These are phyloP conservation scores for Xylaria sp. DNA, from an alignment of 2,329 filamentous ascomycete species.

Conservation along the genomic window DNA sequence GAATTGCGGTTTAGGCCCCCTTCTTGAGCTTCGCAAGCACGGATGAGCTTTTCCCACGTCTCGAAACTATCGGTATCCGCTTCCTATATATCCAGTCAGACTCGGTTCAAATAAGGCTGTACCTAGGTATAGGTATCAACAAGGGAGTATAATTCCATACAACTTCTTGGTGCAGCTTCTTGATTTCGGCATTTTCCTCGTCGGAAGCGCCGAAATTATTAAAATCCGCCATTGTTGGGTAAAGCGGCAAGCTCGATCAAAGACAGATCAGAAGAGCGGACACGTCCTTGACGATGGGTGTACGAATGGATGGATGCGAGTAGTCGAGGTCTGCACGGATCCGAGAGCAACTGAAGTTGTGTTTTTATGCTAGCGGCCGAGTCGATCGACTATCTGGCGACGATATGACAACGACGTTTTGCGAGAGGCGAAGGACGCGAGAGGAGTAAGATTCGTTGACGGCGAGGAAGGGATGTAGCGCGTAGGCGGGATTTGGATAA, in stretches of 20 bases:
- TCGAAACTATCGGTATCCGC: constrained; percentile 90
- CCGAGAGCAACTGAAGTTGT: not conserved
- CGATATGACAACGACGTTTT: not conserved
- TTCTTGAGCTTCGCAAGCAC: constrained; percentile 84
- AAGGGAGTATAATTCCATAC: constrained; percentile 62
- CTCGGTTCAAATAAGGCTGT: constrained; percentile 11
- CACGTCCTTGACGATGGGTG: constrained; percentile 2
- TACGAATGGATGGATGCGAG: not conserved
- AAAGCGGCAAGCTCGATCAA: not conserved
- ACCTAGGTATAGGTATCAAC: not conserved
- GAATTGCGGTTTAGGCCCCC: constrained; percentile 97
- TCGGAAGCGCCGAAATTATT: constrained; percentile 76
- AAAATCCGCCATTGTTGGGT: constrained; percentile 73
- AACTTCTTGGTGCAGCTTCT: constrained; percentile 80
- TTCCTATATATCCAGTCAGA: constrained; percentile 56
- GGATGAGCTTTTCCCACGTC: constrained; percentile 91
- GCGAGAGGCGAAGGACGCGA: not conserved
- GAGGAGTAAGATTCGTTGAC: not conserved
- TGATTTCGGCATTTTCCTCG: constrained; percentile 85
- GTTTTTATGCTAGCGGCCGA: not conserved
- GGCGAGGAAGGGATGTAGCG: constrained; percentile 9
- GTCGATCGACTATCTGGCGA: not conserved
- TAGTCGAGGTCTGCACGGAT: constrained; percentile 4
- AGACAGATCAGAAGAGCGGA: not conserved
- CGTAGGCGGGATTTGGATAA: not conserved